phyloP scores from a whole-genome alignment of 1,139 yeast genomes.

The Blastobotrys illinoisensis region DNA sequence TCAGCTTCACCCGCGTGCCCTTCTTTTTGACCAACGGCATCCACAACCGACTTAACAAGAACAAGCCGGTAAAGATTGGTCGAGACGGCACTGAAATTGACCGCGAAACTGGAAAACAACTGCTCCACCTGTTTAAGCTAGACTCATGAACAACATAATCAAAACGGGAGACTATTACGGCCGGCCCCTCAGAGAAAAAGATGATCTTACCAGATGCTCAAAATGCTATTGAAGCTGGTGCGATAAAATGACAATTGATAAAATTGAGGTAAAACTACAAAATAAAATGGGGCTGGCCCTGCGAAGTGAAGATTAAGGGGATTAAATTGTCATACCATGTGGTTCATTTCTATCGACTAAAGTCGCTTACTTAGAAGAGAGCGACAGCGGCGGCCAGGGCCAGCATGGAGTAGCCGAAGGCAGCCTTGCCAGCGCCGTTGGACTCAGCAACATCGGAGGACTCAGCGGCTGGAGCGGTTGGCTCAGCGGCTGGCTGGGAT shows the following conservation, averaged over 20 bases:
- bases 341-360: background rate
- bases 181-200: background rate
- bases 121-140: slow-evolving; percentile 26
- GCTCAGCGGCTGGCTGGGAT: background rate
- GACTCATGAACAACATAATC: background rate
- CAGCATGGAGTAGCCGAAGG: slow-evolving; percentile 10
- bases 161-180: no score
- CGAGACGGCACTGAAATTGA: slow-evolving; percentile 40
- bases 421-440: slow-evolving; percentile 11
- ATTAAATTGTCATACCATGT: background rate
- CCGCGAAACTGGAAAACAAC: slow-evolving; percentile 30
- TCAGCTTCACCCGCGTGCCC: slow-evolving; percentile 30
- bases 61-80: slow-evolving; percentile 37
- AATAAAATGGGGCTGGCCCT: slow-evolving; percentile 1
- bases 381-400: slow-evolving; percentile 12
- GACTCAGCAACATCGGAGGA: slow-evolving; percentile 6
- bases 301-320: background rate
- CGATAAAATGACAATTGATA: background rate
- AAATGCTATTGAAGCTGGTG: background rate
- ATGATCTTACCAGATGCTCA: background rate
- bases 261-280: slow-evolving; percentile 3
- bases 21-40: slow-evolving; percentile 27
- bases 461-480: slow-evolving; percentile 1
- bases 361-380: slow-evolving; percentile 8
- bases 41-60: slow-evolving; percentile 33